A percentile compares a stretch with the other conserved stretches of the same genome.
These are phyloP conservation scores for Cicer chorassanicum DNA, from an alignment of 306 rosid genomes.

Conservation along the genomic window DNA sequence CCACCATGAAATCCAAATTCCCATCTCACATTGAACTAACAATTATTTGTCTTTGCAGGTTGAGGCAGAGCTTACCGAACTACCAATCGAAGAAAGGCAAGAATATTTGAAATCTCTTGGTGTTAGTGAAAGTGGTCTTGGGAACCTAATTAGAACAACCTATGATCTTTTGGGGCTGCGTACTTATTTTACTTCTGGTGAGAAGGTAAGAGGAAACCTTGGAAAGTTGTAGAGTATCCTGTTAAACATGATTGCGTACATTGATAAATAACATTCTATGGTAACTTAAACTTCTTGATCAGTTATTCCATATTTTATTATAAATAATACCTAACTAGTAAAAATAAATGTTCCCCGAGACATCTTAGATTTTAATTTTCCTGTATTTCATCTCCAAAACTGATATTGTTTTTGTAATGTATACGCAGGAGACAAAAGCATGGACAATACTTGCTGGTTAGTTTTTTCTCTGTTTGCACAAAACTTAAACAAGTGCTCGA, in stretches of 20 bases:
- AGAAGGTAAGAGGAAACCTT: slow-evolving; percentile 70
- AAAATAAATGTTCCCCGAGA: slow-evolving; percentile 15
- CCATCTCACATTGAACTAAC: too few species aligned
- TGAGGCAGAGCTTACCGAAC: slow-evolving; percentile 94
- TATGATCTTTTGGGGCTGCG: slow-evolving; percentile 82
- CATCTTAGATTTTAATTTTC: background rate
- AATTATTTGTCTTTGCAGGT: slow-evolving; percentile 62
- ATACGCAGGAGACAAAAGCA: slow-evolving; percentile 86
- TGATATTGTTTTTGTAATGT: slow-evolving; percentile 41
- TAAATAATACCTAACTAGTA: background rate
- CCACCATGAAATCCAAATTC: too few species aligned
- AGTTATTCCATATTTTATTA: slow-evolving; percentile 15
- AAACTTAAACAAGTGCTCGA: slow-evolving; percentile 11
- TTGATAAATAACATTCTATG: background rate
- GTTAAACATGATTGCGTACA: background rate
- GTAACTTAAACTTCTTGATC: slow-evolving; percentile 20
- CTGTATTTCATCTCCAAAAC: slow-evolving; percentile 33
- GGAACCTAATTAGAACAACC: slow-evolving; percentile 89
- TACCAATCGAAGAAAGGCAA: slow-evolving; percentile 78
- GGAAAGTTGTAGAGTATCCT: slow-evolving; percentile 14
- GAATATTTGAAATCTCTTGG: slow-evolving; percentile 93
- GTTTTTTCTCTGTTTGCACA: slow-evolving; percentile 42
- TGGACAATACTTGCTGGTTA: slow-evolving; percentile 96
- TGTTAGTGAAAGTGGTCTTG: slow-evolving; percentile 92
- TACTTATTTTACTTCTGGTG: slow-evolving; percentile 95